Evolutionary conservation across 805 yeast species (phyloP), one percentile per base, ranked within the genome.

Genomic region (Zygotorulaspora florentina): DNA sequence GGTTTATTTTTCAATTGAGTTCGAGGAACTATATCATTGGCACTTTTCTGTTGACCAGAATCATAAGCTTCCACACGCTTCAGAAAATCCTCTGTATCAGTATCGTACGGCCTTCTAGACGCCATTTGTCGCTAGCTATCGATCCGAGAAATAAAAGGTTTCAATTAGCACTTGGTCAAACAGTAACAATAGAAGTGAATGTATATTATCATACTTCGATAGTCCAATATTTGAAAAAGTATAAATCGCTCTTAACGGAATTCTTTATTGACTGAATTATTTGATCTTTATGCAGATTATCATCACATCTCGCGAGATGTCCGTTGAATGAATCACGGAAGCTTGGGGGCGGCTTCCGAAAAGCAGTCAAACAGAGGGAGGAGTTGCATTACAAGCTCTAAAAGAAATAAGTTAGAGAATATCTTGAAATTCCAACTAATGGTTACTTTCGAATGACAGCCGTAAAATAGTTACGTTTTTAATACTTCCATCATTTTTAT

Each of bases 61-160:
- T 63, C 64, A 31, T 59, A 49, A 31, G 54, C 50, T 35, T 63
- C 61, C 2, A 62, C 66, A 28, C 62, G 51, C n/a, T 50, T 50
- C 34, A 63, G 44, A 38, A 62, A 63, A 25, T 44, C 39, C 31
- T 54, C 54, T 36, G 57, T 36, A n/a, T 56, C 61, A 9, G 54
- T 52, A 36, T 58, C 58, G 4, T 17, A 18, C 16, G 5, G 5
- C 16, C 20, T 33, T 18, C 36, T 33, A 10, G 36, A 13, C 6
- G 18, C 6, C 36, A 33, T 33, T 16, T n/a, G 36, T 4, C 12
- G 20, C 18, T 17, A 33, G 20, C 16, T 4, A 29, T 5, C n/a
- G 15, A 13, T 12, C 15, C 15, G 33, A 12, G 15, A 6, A 29
- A 5, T 29, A 5, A 9, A 4, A 9, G 9, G n/a, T 8, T 29